Base-by-base conservation (phyloP, 1,284 basidiomycete species). In the Ceratobasidium sp. region DNA sequence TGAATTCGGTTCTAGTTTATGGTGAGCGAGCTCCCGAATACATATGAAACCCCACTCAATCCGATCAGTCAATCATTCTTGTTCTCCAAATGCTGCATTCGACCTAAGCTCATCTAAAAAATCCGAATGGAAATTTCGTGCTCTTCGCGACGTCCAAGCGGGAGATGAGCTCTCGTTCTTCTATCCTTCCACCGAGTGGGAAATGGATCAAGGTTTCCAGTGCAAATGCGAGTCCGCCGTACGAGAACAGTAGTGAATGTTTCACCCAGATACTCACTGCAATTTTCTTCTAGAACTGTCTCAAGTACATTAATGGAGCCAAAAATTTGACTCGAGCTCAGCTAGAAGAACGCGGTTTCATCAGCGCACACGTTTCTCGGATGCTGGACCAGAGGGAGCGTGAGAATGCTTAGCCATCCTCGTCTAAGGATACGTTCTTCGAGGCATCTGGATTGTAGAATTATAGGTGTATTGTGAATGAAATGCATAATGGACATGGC, bases 111-210 rank as follows among this genome's bases (percentile, higher is more conserved):
- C 84, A 52, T 82, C 82, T 65, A 65, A 76, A 62, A 82, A 84
- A 64, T 74, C 81, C 18, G 76, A 80, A 21, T 87, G 85, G 78
- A 81, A 81, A 36, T 78, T 85, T 0, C 76, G 83, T 80, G 80
- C 80, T 75, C 76, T 79, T 34, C 73, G 76, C 46, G 79, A 80
- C 48, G 74, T 83, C 23, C 74, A 76, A 12, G 67, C 76, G 69
- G 87, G 88, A 79, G 78, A 87, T 78, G 76, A 78, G 36, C 73
- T 85, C 46, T 83, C 82, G 0, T 90, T 87, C 78, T 90, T 89
- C 78, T 90, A 91, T 78, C 89, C 89, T 16, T 86, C 84, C 75
- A 90, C 88, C 6, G 89, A 91, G 78, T 91, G 89, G 88, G 84
- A 87, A 67, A 90, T 91, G 89, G 87, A 84, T 14, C 87, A 88